phyloP scores from a whole-genome alignment of 805 yeast species.

The Candida broadrunensis region DNA sequence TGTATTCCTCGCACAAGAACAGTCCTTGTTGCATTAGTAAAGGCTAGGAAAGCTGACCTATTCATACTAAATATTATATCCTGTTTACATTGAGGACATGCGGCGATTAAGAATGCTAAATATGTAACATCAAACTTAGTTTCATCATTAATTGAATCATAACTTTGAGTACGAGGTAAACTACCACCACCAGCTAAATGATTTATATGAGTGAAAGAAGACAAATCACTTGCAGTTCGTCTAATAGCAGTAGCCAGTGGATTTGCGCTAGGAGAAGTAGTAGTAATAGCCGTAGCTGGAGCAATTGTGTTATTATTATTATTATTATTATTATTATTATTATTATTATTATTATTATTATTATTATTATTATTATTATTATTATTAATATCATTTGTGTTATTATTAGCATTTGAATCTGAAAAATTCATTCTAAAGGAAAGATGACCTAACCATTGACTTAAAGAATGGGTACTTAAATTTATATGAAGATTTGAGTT shows the following conservation, averaged over 20 bases:
- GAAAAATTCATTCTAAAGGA: background rate
- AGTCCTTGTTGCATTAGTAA: slow-evolving; percentile 14
- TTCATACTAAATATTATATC: slow-evolving; percentile 31
- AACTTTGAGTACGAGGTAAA: too few species aligned
- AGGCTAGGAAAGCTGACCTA: slow-evolving; percentile 21
- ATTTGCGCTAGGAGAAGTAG: background rate
- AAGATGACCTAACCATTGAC: slow-evolving; percentile 8
- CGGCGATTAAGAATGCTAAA: slow-evolving; percentile 19
- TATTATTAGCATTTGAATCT: background rate
- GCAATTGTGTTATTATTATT: background rate
- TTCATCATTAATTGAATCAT: too few species aligned
- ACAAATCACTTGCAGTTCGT: background rate
- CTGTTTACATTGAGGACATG: slow-evolving; percentile 42
- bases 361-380: background rate
- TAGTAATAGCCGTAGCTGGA: too few species aligned
- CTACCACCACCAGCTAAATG: background rate
- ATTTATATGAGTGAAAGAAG: background rate
- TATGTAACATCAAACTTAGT: background rate
- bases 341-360: background rate
- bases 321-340: background rate
- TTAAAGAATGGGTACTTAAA: slow-evolving; percentile 9
- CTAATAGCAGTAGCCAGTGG: background rate
- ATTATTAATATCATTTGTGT: background rate
- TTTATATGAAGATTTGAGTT: slow-evolving; percentile 6
- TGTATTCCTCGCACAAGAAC: slow-evolving; percentile 20